Base-by-base conservation (phyloP, 305 asterid genomes). In the Solanum chacoense region DNA sequence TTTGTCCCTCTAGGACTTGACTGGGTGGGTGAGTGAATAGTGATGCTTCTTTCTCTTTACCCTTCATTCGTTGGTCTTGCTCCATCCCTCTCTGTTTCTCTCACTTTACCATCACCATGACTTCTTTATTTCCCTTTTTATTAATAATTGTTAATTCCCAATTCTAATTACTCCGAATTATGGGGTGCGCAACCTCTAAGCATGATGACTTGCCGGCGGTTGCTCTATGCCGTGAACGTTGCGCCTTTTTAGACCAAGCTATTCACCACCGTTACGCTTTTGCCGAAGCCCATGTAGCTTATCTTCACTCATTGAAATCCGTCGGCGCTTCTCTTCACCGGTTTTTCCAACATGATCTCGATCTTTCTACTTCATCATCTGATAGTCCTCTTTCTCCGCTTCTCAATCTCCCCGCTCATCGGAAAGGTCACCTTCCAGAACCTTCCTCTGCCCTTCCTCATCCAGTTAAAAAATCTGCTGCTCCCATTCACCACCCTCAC, bases 121-220 rank as follows among this genome's bases (percentile, higher is more conserved):
- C 73, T 76, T 42, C 20, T 88, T 73, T 89, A 11, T 85, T 76
- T 81, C 45, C 3, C 86, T 88, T 83, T 86, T 88, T 79, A 78
- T 76, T 88, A 89, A 85, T 94, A 90, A 87, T 24, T 65, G 12
- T 69, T 28, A 14, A 45, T 45, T 45, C 74, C 87, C 63, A 20
- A 34, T 85, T 87, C 88, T 40, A 13, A 69, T 55, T 5, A 6
- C 14, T 74, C 35, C 14, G 4, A 80, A 24, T 28, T 20, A 97
- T 97, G 99, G 99, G 99, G n/a, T 97, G 99, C 84, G 91, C 96
- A 87, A 91, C 86, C 89, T 97, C 99, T 8, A 97, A 97, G 95
- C 95, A 91, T 29, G 98, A 95, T 45, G 99, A 97, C 45, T 91
- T 94, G 24, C 99, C 99, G 93, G 99, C 98, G 80, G 98, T 97